phyloP scores from a whole-genome alignment of 1,284 basidiomycete genomes.

The Fistulinella cinereoalba region DNA sequence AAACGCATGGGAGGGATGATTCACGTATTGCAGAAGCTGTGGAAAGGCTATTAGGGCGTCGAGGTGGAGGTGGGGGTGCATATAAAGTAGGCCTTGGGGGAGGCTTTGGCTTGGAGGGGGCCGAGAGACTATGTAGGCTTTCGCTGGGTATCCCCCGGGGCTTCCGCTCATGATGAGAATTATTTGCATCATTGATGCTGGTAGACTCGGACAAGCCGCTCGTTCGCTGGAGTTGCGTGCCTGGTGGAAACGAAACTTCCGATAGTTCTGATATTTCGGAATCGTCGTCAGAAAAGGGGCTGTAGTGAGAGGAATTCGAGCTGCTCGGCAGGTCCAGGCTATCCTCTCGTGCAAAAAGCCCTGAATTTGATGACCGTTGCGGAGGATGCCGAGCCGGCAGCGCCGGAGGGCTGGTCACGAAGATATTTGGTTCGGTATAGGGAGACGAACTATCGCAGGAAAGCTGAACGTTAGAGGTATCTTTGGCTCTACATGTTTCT shows the following conservation, averaged over 20 bases:
- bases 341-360: constrained; percentile 23
- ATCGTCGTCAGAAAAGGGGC: constrained; percentile 33
- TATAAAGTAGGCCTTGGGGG: too few species aligned
- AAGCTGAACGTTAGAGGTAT: constrained; percentile 3
- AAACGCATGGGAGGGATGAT: not conserved
- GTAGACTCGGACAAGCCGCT: constrained; percentile 2
- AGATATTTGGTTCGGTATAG: constrained; percentile 25
- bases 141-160: constrained; percentile 25
- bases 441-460: constrained; percentile 16
- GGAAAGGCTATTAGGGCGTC: constrained; percentile 8
- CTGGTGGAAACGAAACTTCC: constrained; percentile 12
- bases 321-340: too few species aligned
- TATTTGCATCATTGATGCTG: not conserved
- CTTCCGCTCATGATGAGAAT: constrained; percentile 5
- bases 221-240: constrained; percentile 3
- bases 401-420: constrained; percentile 24
- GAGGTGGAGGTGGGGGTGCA: constrained; percentile 22
- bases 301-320: constrained; percentile 23
- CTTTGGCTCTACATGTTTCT: constrained; percentile 7
- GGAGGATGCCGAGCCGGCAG: constrained; percentile 16
- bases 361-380: constrained; percentile 10
- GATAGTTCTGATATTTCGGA: constrained; percentile 28
- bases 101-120: constrained; percentile 19
- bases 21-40: not conserved
- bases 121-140: constrained; percentile 10